Evolutionary conservation across 1,284 basidiomycete genomes (phyloP).

Genomic region (Rhodofomes roseus): DNA sequence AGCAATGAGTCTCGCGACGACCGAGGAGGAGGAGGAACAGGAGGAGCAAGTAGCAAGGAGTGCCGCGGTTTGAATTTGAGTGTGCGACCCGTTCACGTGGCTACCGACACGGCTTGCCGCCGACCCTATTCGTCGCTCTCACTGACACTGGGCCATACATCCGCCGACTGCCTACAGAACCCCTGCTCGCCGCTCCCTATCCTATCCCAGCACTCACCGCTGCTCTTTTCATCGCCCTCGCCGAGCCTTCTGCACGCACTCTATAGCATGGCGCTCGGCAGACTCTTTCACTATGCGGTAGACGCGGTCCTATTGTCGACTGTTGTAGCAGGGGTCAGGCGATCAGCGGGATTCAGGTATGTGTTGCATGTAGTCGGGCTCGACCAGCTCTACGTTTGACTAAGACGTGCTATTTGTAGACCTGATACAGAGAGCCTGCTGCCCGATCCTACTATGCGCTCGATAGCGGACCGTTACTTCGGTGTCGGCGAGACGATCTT

Average conservation of each 20-base stretch:
- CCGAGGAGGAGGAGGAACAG: background rate
- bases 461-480: conserved; percentile 79
- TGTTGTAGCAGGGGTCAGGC: conserved; percentile 87
- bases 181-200: background rate
- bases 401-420: conserved; percentile 34
- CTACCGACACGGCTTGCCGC: background rate
- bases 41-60: background rate
- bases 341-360: conserved; percentile 86
- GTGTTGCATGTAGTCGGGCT: conserved; percentile 24
- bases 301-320: conserved; percentile 89
- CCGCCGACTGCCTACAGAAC: background rate
- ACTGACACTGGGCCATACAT: background rate
- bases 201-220: background rate
- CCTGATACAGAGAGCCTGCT: conserved; percentile 71
- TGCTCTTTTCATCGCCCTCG: background rate
- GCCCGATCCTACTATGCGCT: conserved; percentile 71
- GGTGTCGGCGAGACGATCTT: conserved; percentile 88
- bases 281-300: conserved; percentile 79
- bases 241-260: background rate
- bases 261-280: conserved; percentile 48
- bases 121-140: background rate
- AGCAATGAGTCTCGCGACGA: no score
- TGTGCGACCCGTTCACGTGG: background rate
- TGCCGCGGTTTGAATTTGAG: background rate
- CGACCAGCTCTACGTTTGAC: background rate